Conservation (phyloP, 768 basidiomycete genomes). For the Leucocoprinus birnbaumii region DNA sequence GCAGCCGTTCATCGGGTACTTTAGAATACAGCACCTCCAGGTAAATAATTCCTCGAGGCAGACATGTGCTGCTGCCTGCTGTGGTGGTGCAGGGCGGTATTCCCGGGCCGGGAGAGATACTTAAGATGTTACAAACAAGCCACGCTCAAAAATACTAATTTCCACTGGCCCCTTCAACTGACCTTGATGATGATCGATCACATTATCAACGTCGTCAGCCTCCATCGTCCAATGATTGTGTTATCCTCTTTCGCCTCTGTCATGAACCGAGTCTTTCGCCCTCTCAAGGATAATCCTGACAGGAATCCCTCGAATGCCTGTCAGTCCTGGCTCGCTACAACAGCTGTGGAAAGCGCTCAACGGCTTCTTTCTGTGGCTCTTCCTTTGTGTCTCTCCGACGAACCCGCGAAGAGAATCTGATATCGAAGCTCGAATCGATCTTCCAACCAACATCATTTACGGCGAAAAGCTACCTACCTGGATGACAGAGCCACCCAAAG, state of each 20-base stretch:
- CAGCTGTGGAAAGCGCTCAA: not conserved
- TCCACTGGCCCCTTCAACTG: not conserved
- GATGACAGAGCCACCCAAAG: not conserved
- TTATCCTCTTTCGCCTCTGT: not conserved
- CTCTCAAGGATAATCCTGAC: not conserved
- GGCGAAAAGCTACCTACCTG: not conserved
- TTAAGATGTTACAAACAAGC: not conserved
- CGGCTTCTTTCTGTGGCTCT: not conserved
- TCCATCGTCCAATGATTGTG: not conserved
- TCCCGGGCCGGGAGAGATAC: not conserved
- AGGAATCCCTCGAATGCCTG: not conserved
- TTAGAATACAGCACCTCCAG: too few relatives aligned
- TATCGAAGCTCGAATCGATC: slow-evolving; percentile 1
- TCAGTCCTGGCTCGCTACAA: not conserved
- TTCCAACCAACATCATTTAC: not conserved
- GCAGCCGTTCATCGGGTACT: too few relatives aligned
- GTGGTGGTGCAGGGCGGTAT: too few relatives aligned
- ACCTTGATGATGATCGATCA: not conserved
- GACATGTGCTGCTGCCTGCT: not conserved
- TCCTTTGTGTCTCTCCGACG: not conserved
- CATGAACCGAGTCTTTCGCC: not conserved
- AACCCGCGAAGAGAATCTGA: not conserved
- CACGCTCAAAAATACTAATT: not conserved
- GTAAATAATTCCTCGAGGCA: not conserved
- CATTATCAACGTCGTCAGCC: slow-evolving; percentile 3